phyloP scores from a whole-genome alignment of 1,139 yeast genomes.

The Magnusiomyces fungicola region DNA sequence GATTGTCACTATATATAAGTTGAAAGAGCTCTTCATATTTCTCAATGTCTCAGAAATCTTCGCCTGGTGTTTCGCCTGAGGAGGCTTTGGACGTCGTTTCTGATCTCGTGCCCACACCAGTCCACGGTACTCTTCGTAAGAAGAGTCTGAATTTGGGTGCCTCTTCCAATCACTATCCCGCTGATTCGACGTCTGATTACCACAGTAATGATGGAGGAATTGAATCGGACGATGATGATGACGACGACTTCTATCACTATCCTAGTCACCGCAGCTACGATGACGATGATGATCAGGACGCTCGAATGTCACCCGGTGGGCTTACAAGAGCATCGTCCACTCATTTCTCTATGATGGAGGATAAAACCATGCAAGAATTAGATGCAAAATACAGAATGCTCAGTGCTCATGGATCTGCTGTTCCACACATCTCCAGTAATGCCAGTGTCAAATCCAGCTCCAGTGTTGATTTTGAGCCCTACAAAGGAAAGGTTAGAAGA shows the following conservation, averaged over 20 bases:
- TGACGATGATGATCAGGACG: not conserved
- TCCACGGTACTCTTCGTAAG: too few species aligned
- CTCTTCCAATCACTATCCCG: not conserved
- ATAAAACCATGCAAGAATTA: constrained; percentile 55
- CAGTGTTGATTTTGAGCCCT: constrained; percentile 2
- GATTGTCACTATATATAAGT: too few species aligned
- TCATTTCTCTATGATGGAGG: constrained; percentile 58
- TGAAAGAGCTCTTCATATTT: too few species aligned
- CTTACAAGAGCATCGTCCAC: constrained; percentile 20
- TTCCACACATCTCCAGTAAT: too few species aligned
- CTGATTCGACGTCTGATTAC: not conserved
- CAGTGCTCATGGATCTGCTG: constrained; percentile 12
- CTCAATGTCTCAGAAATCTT: too few species aligned
- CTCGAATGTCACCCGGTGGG: constrained; percentile 13
- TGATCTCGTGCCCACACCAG: too few species aligned
- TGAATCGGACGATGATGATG: not conserved
- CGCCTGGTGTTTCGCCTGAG: too few species aligned
- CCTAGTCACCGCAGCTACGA: too few species aligned
- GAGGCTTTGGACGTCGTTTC: too few species aligned
- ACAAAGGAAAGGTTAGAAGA: not conserved
- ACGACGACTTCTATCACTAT: too few species aligned
- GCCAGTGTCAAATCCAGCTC: not conserved
- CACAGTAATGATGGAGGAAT: constrained; percentile 10
- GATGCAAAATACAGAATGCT: constrained; percentile 65
- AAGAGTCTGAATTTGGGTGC: too few species aligned